Evolutionary conservation across 441 rosid genomes (phyloP).

Genomic region (Eutrema salsugineum): DNA sequence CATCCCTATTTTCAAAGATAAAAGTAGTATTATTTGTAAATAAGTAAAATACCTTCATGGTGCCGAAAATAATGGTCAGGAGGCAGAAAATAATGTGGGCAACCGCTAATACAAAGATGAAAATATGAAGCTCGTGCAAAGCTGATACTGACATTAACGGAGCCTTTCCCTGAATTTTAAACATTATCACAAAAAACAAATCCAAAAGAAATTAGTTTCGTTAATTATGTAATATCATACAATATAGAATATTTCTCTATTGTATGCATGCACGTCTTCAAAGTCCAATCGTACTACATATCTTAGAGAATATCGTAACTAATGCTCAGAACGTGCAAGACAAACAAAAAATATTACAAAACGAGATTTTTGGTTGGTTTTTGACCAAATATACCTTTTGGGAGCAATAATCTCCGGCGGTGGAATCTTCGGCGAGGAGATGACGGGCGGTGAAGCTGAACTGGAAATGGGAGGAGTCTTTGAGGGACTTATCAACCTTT

Average conservation of each 20-base stretch:
- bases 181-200: not conserved
- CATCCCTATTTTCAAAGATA: not conserved
- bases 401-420: conserved; percentile 30
- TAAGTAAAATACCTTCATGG: conserved; percentile 49
- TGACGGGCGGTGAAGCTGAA: conserved; percentile 42
- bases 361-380: not conserved
- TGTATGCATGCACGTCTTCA: conserved; percentile 11
- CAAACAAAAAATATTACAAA: not conserved
- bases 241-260: not conserved
- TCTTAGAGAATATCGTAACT: not conserved
- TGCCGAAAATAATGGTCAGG: conserved; percentile 74
- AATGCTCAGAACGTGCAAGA: not conserved
- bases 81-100: conserved; percentile 71
- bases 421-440: conserved; percentile 46
- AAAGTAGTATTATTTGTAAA: not conserved
- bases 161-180: conserved; percentile 57
- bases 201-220: not conserved
- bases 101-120: conserved; percentile 80
- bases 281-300: not conserved
- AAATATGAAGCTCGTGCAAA: conserved; percentile 80
- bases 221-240: not conserved
- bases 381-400: conserved; percentile 33
- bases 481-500: conserved; percentile 9
- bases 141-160: conserved; percentile 70
- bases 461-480: conserved; percentile 41